These are phyloP conservation scores for Lizanozyma gosingica DNA, from an alignment of 1,139 yeast genomes.

Conservation along the genomic window DNA sequence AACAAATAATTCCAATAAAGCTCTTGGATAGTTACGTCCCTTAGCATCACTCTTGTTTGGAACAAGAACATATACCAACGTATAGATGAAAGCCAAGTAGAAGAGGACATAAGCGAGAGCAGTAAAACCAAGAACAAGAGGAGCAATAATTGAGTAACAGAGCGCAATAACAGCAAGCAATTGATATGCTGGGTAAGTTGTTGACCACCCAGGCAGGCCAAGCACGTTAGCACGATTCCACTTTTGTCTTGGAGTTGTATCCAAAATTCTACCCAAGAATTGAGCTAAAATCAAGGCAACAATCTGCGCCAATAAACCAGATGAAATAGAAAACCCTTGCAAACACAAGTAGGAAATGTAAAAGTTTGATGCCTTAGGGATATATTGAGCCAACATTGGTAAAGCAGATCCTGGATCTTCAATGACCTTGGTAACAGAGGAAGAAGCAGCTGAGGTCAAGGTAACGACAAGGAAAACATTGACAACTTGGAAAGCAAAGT, in stretches of 20 bases:
- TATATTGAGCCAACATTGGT: constrained; percentile 45
- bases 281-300: constrained; percentile 39
- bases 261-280: constrained; percentile 37
- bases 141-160: constrained; percentile 36
- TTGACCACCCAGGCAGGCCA: constrained; percentile 35
- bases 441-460: constrained; percentile 70
- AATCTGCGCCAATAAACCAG: constrained; percentile 31
- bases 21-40: constrained; percentile 61
- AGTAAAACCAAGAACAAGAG: constrained; percentile 41
- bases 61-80: constrained; percentile 45
- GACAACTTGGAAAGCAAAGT: constrained; percentile 80
- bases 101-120: constrained; percentile 35
- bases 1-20: constrained; percentile 55
- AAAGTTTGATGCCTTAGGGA: constrained; percentile 70
- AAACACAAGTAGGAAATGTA: constrained; percentile 45
- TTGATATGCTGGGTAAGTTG: constrained; percentile 31
- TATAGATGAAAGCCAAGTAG: constrained; percentile 55
- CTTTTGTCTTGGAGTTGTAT: constrained; percentile 28
- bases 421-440: constrained; percentile 50
- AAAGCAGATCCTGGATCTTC: constrained; percentile 46
- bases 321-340: constrained; percentile 33
- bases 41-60: constrained; percentile 47
- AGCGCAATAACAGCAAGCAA: constrained; percentile 31
- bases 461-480: constrained; percentile 80
- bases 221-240: constrained; percentile 36